Evolutionary conservation across 495 filamentous ascomycete genomes (phyloP), one percentile per base, ranked within the genome.

Genomic region (Chaetomium cochliodes): DNA sequence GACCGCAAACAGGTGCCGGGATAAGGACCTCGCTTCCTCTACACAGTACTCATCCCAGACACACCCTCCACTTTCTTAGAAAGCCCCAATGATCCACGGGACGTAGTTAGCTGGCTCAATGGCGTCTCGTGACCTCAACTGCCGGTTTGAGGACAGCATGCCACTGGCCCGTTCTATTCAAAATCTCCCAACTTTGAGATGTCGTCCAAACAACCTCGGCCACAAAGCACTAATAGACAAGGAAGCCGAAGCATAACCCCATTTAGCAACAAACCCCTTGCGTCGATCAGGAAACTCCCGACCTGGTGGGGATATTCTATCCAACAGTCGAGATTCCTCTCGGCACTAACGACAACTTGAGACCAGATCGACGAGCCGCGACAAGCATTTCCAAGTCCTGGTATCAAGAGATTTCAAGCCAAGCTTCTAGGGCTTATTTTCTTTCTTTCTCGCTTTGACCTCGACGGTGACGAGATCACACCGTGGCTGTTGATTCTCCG

Each of bases 241-340:
- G 55, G 55, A 41, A 16, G 39, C 16, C 5, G 22, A 46, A 26
- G 20, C 23, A 12, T 0, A 26, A 52, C 49, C 49, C 16, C 23
- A 15, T 52, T 23, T 50, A 8, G 12, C 39, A 58, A 28, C 49
- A 26, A 37, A 52, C 22, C 49, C 46, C 44, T 51, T 50, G 46
- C n/a, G 58, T 37, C 58, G 58, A 60, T 60, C 58, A 60, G 49
- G 58, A n/a, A 12, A 37, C 28, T 50, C 58, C 25, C 23, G 58
- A 39, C 33, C 28, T 60, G 18, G 58, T 23, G 42, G 42, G 26
- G 25, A 23, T 30, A 28, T 26, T 42, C 12, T 2, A 33, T 8
- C 22, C 23, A 52, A 26, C 49, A 52, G 13, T 44, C 26, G 39
- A 25, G 37, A 26, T 58, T 20, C 5, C 12, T 26, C 23, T 47